A percentile compares a stretch with the other conserved stretches of the same genome.
These are phyloP conservation scores for Sclerotinia borealis DNA, from an alignment of 2,329 filamentous ascomycete genomes.

Conservation along the genomic window DNA sequence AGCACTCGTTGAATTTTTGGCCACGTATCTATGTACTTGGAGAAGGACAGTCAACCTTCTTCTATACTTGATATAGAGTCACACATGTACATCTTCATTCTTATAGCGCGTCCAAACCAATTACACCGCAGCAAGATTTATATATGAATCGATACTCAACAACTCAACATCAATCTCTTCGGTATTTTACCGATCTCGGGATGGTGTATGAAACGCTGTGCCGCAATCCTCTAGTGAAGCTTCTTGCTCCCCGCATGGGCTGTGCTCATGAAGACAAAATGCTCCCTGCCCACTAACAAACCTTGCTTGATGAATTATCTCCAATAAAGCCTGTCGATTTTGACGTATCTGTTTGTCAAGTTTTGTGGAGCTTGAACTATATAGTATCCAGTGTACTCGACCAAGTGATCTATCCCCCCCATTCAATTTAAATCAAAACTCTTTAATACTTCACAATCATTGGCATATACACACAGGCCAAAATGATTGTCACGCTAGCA, in stretches of 20 bases:
- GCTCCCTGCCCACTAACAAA: not conserved
- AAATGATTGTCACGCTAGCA: constrained; percentile 25
- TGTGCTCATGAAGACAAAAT: not conserved
- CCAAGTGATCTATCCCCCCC: not conserved
- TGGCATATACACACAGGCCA: not conserved
- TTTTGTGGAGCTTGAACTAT: not conserved
- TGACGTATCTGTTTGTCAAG: not conserved
- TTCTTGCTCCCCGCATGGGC: constrained; percentile 1
- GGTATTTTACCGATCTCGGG: not conserved
- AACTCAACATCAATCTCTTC: not conserved
- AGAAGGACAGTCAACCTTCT: not conserved
- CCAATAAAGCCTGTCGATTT: not conserved
- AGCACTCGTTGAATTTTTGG: not conserved
- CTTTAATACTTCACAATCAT: not conserved
- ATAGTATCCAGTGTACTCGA: constrained; percentile 3
- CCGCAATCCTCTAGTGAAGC: constrained; percentile 14
- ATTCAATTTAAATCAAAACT: not conserved
- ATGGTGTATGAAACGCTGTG: constrained; percentile 17
- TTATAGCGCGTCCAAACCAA: not conserved
- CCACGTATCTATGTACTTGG: not conserved
- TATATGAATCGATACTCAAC: not conserved
- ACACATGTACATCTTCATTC: not conserved
- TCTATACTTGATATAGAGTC: not conserved
- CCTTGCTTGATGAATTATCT: not conserved
- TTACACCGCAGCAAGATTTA: not conserved